Evolutionary conservation across 2,329 filamentous ascomycete genomes (phyloP).

Genomic region (Pseudocercospora crystallina): DNA sequence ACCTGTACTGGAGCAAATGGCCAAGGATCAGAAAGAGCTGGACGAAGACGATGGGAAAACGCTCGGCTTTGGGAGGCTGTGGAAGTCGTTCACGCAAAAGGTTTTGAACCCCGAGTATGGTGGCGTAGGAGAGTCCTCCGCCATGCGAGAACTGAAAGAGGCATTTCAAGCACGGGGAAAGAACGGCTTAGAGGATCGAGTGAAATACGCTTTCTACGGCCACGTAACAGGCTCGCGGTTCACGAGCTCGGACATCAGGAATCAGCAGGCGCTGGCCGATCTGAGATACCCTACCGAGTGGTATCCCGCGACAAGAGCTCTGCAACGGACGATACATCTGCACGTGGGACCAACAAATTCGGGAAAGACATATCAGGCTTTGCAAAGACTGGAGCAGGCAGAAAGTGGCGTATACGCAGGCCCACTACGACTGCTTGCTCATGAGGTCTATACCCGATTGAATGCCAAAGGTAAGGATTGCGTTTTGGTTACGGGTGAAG

Average conservation of each 20-base stretch:
- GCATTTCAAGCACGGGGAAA: slow-evolving; percentile 23
- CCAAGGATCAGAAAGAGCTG: slow-evolving; percentile 25
- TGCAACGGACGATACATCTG: slow-evolving; percentile 82
- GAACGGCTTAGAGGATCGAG: slow-evolving; percentile 31
- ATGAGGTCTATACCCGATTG: slow-evolving; percentile 91
- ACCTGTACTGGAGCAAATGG: slow-evolving; percentile 33
- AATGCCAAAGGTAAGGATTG: slow-evolving; percentile 73
- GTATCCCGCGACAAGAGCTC: slow-evolving; percentile 78
- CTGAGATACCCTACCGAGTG: slow-evolving; percentile 87
- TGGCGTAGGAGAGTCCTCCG: slow-evolving; percentile 1
- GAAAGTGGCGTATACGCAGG: slow-evolving; percentile 84
- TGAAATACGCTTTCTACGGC: slow-evolving; percentile 69
- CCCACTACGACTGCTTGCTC: slow-evolving; percentile 81
- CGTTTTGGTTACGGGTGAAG: slow-evolving; percentile 86
- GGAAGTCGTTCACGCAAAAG: slow-evolving; percentile 27
- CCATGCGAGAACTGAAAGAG: slow-evolving; percentile 19
- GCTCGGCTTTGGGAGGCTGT: slow-evolving; percentile 27
- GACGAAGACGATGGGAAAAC: slow-evolving; percentile 24
- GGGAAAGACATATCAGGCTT: slow-evolving; percentile 92
- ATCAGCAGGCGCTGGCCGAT: slow-evolving; percentile 71
- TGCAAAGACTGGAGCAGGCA: slow-evolving; percentile 77
- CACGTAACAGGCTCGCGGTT: slow-evolving; percentile 61
- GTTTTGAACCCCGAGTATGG: slow-evolving; percentile 42
- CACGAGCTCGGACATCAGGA: slow-evolving; percentile 55
- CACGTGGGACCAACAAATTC: slow-evolving; percentile 98